Evolutionary conservation across 192 early-diverging fungal genomes (phyloP).

Genomic region (Gryganskiella cystojenkinii): DNA sequence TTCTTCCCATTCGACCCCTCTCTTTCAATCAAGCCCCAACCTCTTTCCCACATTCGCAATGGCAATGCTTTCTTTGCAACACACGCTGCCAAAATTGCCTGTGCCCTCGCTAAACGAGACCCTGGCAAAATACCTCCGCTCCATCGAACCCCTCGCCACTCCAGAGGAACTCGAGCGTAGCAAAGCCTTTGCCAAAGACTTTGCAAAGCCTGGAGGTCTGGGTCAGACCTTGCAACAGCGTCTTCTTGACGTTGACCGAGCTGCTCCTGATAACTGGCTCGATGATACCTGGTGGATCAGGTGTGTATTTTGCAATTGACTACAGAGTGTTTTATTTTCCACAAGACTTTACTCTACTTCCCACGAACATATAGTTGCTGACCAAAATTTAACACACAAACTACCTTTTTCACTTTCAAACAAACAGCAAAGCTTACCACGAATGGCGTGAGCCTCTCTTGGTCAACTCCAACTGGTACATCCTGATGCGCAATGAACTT

Average conservation of each 20-base stretch:
- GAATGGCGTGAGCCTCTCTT: constrained; percentile 84
- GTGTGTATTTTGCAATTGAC: constrained; percentile 3
- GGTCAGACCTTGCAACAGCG: constrained; percentile 70
- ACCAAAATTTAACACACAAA: no score
- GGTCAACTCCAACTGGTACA: constrained; percentile 92
- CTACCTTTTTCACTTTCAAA: not conserved
- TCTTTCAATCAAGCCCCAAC: not conserved
- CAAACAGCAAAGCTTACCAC: constrained; percentile 70
- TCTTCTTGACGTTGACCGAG: constrained; percentile 68
- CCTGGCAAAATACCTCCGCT: constrained; percentile 63
- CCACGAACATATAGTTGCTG: no score
- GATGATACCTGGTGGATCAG: constrained; percentile 76
- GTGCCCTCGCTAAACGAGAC: constrained; percentile 73
- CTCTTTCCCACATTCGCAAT: not conserved
- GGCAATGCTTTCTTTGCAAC: constrained; percentile 57
- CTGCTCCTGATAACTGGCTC: constrained; percentile 74
- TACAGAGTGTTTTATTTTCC: not conserved
- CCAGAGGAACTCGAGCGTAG: constrained; percentile 56
- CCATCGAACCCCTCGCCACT: constrained; percentile 66
- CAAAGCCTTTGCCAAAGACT: constrained; percentile 58
- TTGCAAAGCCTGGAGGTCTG: constrained; percentile 58
- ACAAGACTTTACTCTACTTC: no score
- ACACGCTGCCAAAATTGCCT: constrained; percentile 67
- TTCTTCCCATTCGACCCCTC: not conserved
- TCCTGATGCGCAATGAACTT: constrained; percentile 73